phyloP scores from a whole-genome alignment of 805 yeast genomes.

The Jamesozyma lodderae region DNA sequence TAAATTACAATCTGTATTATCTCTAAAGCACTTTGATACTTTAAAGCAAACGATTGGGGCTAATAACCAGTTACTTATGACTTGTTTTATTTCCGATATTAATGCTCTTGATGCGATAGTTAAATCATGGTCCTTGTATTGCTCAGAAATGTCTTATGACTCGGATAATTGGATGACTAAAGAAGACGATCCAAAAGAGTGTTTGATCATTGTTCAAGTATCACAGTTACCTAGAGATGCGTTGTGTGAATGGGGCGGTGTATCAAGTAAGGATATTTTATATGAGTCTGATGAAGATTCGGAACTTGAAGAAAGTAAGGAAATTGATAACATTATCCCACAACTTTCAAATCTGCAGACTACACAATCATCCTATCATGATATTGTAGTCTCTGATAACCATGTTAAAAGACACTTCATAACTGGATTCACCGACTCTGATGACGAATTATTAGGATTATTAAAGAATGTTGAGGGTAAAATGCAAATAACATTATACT shows the following conservation, averaged over 20 bases:
- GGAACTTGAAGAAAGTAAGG: constrained; percentile 12
- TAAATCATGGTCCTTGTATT: constrained; percentile 41
- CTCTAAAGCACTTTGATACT: constrained; percentile 67
- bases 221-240: constrained; percentile 55
- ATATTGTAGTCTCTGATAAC: neutral
- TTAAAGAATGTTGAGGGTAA: neutral
- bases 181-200: constrained; percentile 21
- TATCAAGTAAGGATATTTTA: constrained; percentile 35
- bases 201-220: constrained; percentile 46
- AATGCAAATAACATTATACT: constrained; percentile 17
- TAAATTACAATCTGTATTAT: constrained; percentile 36
- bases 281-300: constrained; percentile 38
- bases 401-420: constrained; percentile 8
- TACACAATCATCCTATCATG: neutral
- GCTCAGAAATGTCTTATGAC: constrained; percentile 18
- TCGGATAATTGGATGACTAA: constrained; percentile 16
- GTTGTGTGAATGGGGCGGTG: constrained; percentile 67
- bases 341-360: neutral
- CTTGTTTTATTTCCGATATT: constrained; percentile 45
- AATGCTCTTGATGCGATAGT: constrained; percentile 26
- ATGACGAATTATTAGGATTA: constrained; percentile 5
- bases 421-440: constrained; percentile 16
- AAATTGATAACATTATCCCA: neutral
- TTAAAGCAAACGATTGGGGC: constrained; percentile 50
- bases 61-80: constrained; percentile 36